Conservation (phyloP, 2,329 filamentous ascomycete species). For the Parafenestella ontariensis region DNA sequence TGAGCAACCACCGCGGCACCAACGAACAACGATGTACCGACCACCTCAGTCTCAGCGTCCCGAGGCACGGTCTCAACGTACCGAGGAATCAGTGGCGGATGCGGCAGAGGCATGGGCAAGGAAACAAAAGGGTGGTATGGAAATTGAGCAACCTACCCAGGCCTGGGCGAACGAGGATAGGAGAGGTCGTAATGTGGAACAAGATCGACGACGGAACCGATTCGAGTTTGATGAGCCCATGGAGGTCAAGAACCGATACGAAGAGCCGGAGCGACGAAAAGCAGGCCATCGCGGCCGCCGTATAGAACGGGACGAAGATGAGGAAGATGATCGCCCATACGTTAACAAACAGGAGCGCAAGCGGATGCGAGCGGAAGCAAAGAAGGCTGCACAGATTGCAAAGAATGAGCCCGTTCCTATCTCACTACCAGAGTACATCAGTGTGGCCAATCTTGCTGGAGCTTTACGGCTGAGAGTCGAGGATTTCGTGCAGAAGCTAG, state of each 20-base stretch:
- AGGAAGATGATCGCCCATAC: slow-evolving; percentile 28
- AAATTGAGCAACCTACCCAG: slow-evolving; percentile 17
- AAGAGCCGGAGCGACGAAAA: slow-evolving; percentile 39
- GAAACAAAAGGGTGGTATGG: slow-evolving; percentile 21
- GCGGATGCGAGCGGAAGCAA: slow-evolving; percentile 42
- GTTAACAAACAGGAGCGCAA: slow-evolving; percentile 40
- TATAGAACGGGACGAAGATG: slow-evolving; percentile 36
- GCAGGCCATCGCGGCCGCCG: slow-evolving; percentile 22
- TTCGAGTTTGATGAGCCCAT: slow-evolving; percentile 33
- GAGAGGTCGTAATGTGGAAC: slow-evolving; percentile 25
- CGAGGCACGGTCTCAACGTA: slow-evolving; percentile 2
- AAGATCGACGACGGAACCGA: slow-evolving; percentile 32
- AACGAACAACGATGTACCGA: slow-evolving; percentile 10
- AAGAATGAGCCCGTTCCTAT: slow-evolving; percentile 57
- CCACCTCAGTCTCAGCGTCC: slow-evolving; percentile 7
- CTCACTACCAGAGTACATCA: slow-evolving; percentile 88
- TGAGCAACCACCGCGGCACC: slow-evolving; percentile 11
- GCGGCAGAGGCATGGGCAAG: slow-evolving; percentile 38
- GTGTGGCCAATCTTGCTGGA: slow-evolving; percentile 79
- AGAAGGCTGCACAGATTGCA: slow-evolving; percentile 40
- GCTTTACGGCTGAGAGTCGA: slow-evolving; percentile 74
- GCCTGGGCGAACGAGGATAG: slow-evolving; percentile 19
- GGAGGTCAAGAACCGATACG: slow-evolving; percentile 36
- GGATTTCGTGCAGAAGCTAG: slow-evolving; percentile 76
- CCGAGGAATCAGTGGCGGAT: slow-evolving; percentile 28